phyloP scores from a whole-genome alignment of 805 yeast species.

The Ogataea degrootiae region DNA sequence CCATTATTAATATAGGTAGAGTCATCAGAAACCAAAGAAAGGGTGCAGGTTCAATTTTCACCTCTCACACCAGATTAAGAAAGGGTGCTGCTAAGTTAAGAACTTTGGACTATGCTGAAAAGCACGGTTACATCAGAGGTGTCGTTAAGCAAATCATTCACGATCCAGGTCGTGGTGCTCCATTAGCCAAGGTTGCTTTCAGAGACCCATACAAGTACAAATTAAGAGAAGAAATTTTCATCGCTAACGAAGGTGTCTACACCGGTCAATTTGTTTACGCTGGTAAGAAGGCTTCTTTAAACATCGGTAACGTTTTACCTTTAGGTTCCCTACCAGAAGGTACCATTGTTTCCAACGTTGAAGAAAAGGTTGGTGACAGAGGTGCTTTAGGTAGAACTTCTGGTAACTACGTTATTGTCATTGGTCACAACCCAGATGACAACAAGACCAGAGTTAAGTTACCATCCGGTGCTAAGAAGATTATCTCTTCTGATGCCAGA shows the following conservation, averaged over 20 bases:
- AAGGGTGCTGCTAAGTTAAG: constrained; percentile 99
- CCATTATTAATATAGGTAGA: constrained; percentile 59
- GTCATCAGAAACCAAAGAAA: constrained; percentile 99
- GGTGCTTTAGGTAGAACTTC: constrained; percentile 99
- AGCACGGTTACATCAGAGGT: constrained; percentile 99
- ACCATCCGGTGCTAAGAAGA: constrained; percentile 98
- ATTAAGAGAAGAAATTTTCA: constrained; percentile 96
- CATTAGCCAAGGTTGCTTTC: constrained; percentile 97
- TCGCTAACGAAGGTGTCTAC: constrained; percentile 99
- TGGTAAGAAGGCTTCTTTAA: constrained; percentile 97
- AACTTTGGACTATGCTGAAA: constrained; percentile 98
- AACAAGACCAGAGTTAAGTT: constrained; percentile 98
- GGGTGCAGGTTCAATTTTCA: constrained; percentile 99
- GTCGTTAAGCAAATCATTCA: constrained; percentile 97
- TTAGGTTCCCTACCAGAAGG: constrained; percentile 98
- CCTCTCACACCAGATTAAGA: constrained; percentile 99
- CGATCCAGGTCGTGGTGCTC: constrained; percentile 99
- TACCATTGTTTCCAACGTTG: constrained; percentile 97
- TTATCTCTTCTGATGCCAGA: constrained; percentile 92
- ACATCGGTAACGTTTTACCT: constrained; percentile 96
- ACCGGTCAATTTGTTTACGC: constrained; percentile 99
- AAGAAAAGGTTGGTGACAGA: constrained; percentile 98
- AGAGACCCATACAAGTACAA: constrained; percentile 99
- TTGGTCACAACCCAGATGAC: constrained; percentile 99
- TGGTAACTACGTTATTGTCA: constrained; percentile 98